Evolutionary conservation across 192 early-diverging fungal species (phyloP).

Genomic region (Nowakowskiella sp.): DNA sequence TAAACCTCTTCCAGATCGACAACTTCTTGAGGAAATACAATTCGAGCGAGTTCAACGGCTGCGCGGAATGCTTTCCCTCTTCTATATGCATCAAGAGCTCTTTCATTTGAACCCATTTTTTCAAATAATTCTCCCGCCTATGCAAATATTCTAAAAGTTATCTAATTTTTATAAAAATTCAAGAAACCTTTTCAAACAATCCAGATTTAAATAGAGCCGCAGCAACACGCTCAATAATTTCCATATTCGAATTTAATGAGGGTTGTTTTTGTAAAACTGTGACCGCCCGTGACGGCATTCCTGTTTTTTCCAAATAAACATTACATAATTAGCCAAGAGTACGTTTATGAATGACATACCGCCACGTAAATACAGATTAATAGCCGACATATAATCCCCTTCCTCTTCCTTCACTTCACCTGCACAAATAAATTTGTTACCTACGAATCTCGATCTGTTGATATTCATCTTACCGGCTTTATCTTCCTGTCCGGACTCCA

Average conservation of each 20-base stretch:
- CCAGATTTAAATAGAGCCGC: conserved; percentile 41
- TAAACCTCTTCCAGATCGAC: conserved; percentile 49
- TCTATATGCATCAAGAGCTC: conserved; percentile 52
- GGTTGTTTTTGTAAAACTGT: conserved; percentile 31
- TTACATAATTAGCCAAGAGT: conserved; percentile 7
- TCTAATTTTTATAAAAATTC: not conserved
- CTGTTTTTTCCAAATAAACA: conserved; percentile 10
- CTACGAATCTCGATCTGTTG: no score
- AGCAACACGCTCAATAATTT: conserved; percentile 52
- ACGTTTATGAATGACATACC: conserved; percentile 20
- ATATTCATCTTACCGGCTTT: conserved; percentile 39
- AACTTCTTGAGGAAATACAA: conserved; percentile 45
- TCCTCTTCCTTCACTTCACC: conserved; percentile 55
- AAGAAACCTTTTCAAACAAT: conserved; percentile 45
- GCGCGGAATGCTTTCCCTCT: conserved; percentile 50
- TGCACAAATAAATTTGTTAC: not conserved
- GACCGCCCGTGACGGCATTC: conserved; percentile 50
- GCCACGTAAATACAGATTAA: conserved; percentile 54
- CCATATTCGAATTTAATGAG: conserved; percentile 29
- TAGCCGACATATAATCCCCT: conserved; percentile 39
- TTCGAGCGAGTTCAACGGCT: conserved; percentile 48
- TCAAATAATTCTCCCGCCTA: conserved; percentile 54
- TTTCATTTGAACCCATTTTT: conserved; percentile 42
- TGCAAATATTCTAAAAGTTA: not conserved
- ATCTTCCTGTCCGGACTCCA: conserved; percentile 57